Evolutionary conservation across 2,329 filamentous ascomycete genomes (phyloP).

Genomic region (Aspergillaceae sp.): DNA sequence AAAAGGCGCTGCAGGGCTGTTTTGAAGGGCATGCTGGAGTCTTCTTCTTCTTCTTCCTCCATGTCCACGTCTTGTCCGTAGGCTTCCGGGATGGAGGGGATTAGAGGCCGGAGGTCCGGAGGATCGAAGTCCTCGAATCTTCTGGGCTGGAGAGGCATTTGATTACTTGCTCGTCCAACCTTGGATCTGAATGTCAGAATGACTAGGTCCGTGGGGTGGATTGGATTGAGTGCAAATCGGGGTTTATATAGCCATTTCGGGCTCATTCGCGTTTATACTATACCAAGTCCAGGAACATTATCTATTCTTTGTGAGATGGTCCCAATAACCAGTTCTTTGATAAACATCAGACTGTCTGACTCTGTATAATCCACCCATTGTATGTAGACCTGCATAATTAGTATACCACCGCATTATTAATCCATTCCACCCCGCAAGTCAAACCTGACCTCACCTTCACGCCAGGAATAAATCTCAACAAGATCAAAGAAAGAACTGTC

Average conservation of each 20-base stretch:
- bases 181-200: too few species aligned
- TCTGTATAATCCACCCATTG: neutral
- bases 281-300: too few species aligned
- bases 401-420: neutral
- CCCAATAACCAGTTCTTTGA: neutral
- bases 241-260: neutral
- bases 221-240: neutral
- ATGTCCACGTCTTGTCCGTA: neutral
- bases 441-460: too few species aligned
- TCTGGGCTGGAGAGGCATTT: too few species aligned
- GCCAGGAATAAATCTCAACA: too few species aligned
- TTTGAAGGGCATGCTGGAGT: slow-evolving; percentile 4
- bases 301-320: neutral
- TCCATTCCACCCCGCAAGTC: too few species aligned
- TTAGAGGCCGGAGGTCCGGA: neutral
- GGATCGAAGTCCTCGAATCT: too few species aligned
- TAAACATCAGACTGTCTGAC: neutral
- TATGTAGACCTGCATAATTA: neutral
- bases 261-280: neutral
- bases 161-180: too few species aligned
- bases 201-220: too few species aligned
- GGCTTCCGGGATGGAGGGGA: neutral
- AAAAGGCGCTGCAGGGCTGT: slow-evolving; percentile 8
- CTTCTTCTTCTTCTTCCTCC: neutral
- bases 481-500: too few species aligned